Conservation (phyloP, 2,329 filamentous ascomycete genomes). For the Colletotrichum gigasporum region DNA sequence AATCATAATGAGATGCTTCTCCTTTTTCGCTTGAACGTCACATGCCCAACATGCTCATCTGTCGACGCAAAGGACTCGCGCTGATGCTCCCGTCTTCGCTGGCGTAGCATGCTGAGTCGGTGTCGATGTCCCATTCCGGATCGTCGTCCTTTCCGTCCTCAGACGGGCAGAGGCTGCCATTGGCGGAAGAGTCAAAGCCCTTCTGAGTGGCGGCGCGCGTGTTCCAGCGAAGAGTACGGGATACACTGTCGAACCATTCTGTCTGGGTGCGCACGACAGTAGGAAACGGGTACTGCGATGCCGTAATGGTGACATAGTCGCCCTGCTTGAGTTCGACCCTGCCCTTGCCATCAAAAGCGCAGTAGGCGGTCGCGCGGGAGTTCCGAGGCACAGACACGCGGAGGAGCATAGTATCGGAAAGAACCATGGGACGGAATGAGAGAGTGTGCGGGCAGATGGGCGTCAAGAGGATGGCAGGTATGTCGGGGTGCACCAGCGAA, state of each 20-base stretch:
- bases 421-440: slow-evolving; percentile 96
- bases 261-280: slow-evolving; percentile 89
- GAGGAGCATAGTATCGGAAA: slow-evolving; percentile 93
- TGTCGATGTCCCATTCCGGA: slow-evolving; percentile 93
- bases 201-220: slow-evolving; percentile 92
- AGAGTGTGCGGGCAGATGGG: slow-evolving; percentile 98
- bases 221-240: slow-evolving; percentile 93
- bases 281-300: slow-evolving; percentile 95
- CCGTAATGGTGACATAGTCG: slow-evolving; percentile 95
- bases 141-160: slow-evolving; percentile 65
- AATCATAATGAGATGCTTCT: not conserved
- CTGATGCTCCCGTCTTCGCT: slow-evolving; percentile 77
- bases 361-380: slow-evolving; percentile 93
- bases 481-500: slow-evolving; percentile 94
- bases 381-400: slow-evolving; percentile 86
- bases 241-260: slow-evolving; percentile 98
- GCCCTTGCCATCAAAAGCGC: slow-evolving; percentile 96
- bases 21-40: slow-evolving; percentile 37
- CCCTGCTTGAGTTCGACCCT: slow-evolving; percentile 92
- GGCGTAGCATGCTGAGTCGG: slow-evolving; percentile 77
- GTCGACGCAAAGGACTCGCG: slow-evolving; percentile 74
- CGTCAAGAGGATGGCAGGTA: slow-evolving; percentile 94
- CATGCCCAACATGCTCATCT: slow-evolving; percentile 78
- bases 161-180: slow-evolving; percentile 41
- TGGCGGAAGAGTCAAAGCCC: slow-evolving; percentile 71